phyloP scores from a whole-genome alignment of 2,329 filamentous ascomycete genomes.

The Aspergillus sp. region DNA sequence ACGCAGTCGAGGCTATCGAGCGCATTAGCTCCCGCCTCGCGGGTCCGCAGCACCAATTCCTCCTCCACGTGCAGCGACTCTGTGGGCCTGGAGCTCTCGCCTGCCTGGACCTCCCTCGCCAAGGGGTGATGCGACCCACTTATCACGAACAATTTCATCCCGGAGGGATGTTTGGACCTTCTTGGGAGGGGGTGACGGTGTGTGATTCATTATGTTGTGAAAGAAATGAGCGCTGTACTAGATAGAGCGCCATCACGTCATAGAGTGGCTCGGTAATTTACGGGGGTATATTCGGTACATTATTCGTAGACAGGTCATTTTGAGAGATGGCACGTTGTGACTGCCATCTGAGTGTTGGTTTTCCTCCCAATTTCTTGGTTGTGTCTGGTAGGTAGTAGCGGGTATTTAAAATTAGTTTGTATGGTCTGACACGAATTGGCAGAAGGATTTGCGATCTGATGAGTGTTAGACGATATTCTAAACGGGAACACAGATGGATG shows the following conservation, averaged over 20 bases:
- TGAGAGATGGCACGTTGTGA: not conserved
- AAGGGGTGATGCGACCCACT: not conserved
- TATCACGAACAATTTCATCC: not conserved
- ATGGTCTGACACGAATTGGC: conserved; percentile 28
- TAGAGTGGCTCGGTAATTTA: not conserved
- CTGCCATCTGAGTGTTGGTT: not conserved
- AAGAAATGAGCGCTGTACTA: not conserved
- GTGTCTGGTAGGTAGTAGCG: not conserved
- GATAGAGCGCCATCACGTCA: not conserved
- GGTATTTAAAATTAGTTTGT: conserved; percentile 3
- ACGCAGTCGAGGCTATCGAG: no score
- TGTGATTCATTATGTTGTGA: not conserved
- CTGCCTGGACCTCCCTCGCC: not conserved
- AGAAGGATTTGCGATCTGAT: conserved; percentile 32
- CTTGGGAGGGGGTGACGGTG: not conserved
- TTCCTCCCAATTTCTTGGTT: not conserved
- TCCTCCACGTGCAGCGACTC: not conserved
- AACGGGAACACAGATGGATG: not conserved
- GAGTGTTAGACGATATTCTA: not conserved
- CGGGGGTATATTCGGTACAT: not conserved
- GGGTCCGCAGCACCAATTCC: not conserved
- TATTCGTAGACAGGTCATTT: not conserved
- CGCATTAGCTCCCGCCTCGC: not conserved
- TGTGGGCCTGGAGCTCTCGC: not conserved
- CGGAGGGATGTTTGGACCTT: not conserved